A percentile compares a stretch with the other conserved stretches of the same genome.
Conservation (phyloP, 306 rosid genomes). For the Malus orientalis region DNA sequence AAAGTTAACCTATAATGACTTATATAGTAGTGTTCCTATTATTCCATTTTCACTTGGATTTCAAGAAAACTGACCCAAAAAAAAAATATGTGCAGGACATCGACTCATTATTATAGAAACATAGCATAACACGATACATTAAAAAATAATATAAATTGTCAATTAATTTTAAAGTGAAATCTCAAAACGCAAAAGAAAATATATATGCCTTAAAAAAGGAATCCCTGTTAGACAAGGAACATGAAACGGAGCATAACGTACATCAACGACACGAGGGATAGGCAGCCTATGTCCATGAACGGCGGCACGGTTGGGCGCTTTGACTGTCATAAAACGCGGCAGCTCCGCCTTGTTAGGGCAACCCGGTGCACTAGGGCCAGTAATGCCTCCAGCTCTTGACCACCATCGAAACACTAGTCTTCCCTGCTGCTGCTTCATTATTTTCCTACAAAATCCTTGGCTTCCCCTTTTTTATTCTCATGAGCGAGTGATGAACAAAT, state of each 20-base stretch:
- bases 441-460: background rate
- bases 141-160: too few relatives aligned
- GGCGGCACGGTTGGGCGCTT: conserved; percentile 19
- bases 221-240: background rate
- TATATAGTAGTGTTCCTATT: too few relatives aligned
- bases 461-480: too few relatives aligned
- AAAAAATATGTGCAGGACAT: background rate
- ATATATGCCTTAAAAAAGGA: background rate
- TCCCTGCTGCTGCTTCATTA: background rate
- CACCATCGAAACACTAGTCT: background rate
- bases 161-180: too few relatives aligned
- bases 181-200: background rate
- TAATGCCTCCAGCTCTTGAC: background rate
- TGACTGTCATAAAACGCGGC: conserved; percentile 8
- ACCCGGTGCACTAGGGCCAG: background rate
- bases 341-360: background rate
- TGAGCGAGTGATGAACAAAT: too few relatives aligned
- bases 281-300: conserved; percentile 25
- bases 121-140: too few relatives aligned
- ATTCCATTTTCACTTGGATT: too few relatives aligned
- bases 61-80: background rate
- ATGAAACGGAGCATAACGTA: background rate
- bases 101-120: too few relatives aligned
- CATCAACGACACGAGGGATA: conserved; percentile 8
- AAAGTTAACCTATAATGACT: too few relatives aligned